Evolutionary conservation across 1,284 basidiomycete genomes (phyloP), one percentile per base, ranked within the genome.

Genomic region (Phellinidium pouzarii): DNA sequence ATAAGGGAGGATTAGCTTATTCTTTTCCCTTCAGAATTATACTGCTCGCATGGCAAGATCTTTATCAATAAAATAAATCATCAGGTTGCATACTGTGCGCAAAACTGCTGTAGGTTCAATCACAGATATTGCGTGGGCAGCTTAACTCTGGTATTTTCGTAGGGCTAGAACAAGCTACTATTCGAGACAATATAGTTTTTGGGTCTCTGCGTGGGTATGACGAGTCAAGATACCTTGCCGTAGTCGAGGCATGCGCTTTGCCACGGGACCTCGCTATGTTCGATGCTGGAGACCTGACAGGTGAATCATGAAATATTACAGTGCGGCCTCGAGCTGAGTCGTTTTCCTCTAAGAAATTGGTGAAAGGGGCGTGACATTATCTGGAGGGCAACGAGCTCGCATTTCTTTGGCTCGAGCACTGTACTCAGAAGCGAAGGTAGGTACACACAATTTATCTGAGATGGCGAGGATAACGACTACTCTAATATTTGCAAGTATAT

Each of bases 281-380:
- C 38, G 82, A 89, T 58, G 88, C 87, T 42, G 88, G 90, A 1
- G 91, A 94, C 64, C 72, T 84, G 68, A 94, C 91, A 22, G 82
- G 82, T 78, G 59, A 50, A 64, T 26, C 20, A 25, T 29, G 23
- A 6, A 44, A 20, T 6, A 46, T 50, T 42, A 17, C 36, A 40
- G 17, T 27, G 48, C 55, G 19, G 50, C 48, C 57, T 14, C 25
- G 26, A 29, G 19, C 26, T 41, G 26, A 41, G 20, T 27, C 58
- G 20, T 29, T 6, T 8, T 8, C 1, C 11, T n/a, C 14, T 6
- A 55, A 84, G 83, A 86, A 64, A 84, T 86, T 48, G 83, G 83
- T 36, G 83, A 86, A 61, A 91, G 90, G 66, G 90, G 90, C n/a
- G 79, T 84, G 38, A 83, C 80, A 0, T 63, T 85, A 36, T 85